A percentile compares a stretch with the other conserved stretches of the same genome.
Evolutionary conservation across 176 grass and related monocot genomes (phyloP).

Genomic region (Carex myosuroides): DNA sequence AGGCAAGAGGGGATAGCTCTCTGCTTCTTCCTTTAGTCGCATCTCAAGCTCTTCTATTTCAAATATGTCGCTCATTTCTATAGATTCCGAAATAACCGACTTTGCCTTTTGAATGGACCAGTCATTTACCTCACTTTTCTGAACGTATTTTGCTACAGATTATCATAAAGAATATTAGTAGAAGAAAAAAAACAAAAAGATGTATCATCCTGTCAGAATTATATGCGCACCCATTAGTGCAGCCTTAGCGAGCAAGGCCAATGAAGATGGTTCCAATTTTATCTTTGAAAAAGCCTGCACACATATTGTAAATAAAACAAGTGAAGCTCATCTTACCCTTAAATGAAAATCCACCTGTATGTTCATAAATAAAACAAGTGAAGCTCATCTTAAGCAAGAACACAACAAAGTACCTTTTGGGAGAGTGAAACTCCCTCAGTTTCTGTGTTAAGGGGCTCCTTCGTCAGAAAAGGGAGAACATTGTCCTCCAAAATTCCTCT

Average conservation of each 20-base stretch:
- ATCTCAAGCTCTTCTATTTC: conserved; percentile 65
- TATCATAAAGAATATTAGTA: conserved; percentile 24
- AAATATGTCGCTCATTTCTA: conserved; percentile 69
- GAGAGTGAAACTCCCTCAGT: conserved; percentile 45
- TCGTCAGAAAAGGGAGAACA: conserved; percentile 68
- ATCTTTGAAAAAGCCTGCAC: conserved; percentile 75
- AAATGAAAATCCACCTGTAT: background rate
- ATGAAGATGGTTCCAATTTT: conserved; percentile 56
- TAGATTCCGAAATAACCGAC: conserved; percentile 51
- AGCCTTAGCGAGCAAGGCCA: conserved; percentile 73
- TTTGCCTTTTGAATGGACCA: conserved; percentile 65
- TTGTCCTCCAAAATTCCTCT: conserved; percentile 87
- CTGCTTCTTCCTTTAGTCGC: conserved; percentile 32
- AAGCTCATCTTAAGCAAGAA: too few species aligned
- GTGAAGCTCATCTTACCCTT: background rate
- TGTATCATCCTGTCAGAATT: background rate
- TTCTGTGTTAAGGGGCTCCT: conserved; percentile 54
- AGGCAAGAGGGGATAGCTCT: conserved; percentile 66
- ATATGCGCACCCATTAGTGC: conserved; percentile 58
- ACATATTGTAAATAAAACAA: conserved; percentile 15
- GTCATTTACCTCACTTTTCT: conserved; percentile 51
- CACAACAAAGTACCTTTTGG: conserved; percentile 35
- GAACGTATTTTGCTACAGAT: conserved; percentile 77
- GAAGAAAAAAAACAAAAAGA: conserved; percentile 7
- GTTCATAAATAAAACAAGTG: background rate